phyloP scores from a whole-genome alignment of 164 flowering plant genomes.

The Magnolia officinalis region DNA sequence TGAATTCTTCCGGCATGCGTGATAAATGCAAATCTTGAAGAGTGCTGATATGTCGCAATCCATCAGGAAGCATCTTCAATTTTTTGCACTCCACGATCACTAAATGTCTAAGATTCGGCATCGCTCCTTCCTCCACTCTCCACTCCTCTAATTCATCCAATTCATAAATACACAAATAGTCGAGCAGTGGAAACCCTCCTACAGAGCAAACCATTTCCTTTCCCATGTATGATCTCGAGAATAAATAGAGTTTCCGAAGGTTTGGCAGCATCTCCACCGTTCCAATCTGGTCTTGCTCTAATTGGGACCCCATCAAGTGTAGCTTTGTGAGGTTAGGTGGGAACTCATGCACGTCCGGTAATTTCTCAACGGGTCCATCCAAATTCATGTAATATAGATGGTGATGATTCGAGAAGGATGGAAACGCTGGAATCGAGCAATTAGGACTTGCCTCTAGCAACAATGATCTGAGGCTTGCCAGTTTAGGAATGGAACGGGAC shows the following conservation, averaged over 20 bases:
- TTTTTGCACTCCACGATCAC: conserved; percentile 2
- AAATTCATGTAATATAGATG: background rate
- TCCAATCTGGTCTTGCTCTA: background rate
- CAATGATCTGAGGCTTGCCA: background rate
- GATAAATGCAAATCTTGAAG: background rate
- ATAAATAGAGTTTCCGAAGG: background rate
- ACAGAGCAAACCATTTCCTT: conserved; percentile 1
- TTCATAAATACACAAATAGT: background rate
- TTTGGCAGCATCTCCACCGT: background rate
- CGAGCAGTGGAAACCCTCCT: background rate
- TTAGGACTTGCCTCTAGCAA: accelerated
- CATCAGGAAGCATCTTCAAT: conserved; percentile 28
- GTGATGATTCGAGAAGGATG: background rate
- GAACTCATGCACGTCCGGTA: background rate
- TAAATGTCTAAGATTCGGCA: background rate
- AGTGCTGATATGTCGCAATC: conserved; percentile 21
- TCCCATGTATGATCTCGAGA: conserved; percentile 2
- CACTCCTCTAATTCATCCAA: background rate
- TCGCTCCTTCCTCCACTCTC: background rate
- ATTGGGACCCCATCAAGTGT: background rate
- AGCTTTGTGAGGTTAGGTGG: background rate
- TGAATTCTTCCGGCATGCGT: background rate
- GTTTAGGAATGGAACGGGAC: background rate
- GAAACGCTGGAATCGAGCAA: background rate
- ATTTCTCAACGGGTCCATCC: background rate